These are phyloP conservation scores for Lentinula sp. DNA, from an alignment of 768 basidiomycete species.

Conservation along the genomic window DNA sequence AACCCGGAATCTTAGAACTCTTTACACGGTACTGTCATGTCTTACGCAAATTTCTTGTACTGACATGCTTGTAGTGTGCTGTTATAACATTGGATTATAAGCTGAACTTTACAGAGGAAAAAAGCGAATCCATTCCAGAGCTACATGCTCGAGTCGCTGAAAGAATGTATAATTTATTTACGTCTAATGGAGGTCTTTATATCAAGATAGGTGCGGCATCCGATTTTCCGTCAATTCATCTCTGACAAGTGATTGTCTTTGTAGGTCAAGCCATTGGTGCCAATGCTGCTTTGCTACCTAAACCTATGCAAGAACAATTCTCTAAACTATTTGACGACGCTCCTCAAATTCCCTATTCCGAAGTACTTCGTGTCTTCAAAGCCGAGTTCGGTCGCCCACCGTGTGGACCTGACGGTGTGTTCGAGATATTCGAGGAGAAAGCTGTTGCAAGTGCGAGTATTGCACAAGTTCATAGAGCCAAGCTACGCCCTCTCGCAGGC, in stretches of 20 bases:
- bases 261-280: conserved; percentile 74
- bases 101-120: conserved; percentile 73
- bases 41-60: background rate
- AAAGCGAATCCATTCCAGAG: conserved; percentile 66
- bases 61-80: conserved; percentile 42
- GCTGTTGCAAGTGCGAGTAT: conserved; percentile 87
- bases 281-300: conserved; percentile 81
- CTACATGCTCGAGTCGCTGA: conserved; percentile 83
- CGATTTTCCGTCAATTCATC: conserved; percentile 8
- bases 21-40: conserved; percentile 34
- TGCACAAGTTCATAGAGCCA: conserved; percentile 87
- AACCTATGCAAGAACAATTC: conserved; percentile 78
- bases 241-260: background rate
- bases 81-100: conserved; percentile 81
- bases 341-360: conserved; percentile 73
- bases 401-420: conserved; percentile 64
- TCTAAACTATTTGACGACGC: conserved; percentile 83
- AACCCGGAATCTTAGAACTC: conserved; percentile 45
- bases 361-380: conserved; percentile 60
- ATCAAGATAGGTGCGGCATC: conserved; percentile 64
- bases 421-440: conserved; percentile 68
- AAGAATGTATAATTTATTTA: conserved; percentile 69
- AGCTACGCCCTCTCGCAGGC: conserved; percentile 34
- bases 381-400: conserved; percentile 65
- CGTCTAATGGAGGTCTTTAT: conserved; percentile 79